Conservation (phyloP, 1,284 basidiomycete species). For the Leccinum cinnamomeum region DNA sequence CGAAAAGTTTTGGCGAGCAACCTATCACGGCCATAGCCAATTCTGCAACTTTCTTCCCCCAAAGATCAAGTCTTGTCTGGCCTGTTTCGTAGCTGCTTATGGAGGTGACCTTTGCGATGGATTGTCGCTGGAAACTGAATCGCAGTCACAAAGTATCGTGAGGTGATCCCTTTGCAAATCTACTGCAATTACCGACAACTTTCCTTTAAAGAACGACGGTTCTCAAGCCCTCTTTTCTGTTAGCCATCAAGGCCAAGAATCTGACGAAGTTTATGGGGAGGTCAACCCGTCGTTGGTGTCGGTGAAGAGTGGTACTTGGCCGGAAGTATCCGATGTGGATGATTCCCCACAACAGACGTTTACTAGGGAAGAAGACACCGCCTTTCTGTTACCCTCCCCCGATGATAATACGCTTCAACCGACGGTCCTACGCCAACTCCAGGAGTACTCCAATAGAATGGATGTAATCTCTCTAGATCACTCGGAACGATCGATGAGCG, state of each 20-base stretch:
- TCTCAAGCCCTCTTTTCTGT: constrained; percentile 4
- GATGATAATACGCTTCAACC: constrained; percentile 8
- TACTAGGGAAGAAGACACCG: constrained; percentile 10
- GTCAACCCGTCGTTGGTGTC: not conserved
- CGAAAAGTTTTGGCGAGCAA: constrained; percentile 49
- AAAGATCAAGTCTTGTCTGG: constrained; percentile 40
- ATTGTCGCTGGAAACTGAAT: constrained; percentile 37
- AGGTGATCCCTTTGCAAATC: constrained; percentile 20
- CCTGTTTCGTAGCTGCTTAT: constrained; percentile 40
- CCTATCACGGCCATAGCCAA: constrained; percentile 42
- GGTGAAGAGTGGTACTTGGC: not conserved
- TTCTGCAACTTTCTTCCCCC: constrained; percentile 38
- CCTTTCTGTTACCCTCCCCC: constrained; percentile 11
- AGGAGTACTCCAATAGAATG: constrained; percentile 18
- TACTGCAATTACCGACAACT: constrained; percentile 8
- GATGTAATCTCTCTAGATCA: not conserved
- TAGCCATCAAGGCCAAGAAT: not conserved
- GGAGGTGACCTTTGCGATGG: constrained; percentile 45
- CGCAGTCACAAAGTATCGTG: constrained; percentile 39
- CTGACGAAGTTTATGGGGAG: not conserved
- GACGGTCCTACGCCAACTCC: constrained; percentile 19
- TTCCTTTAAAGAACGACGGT: constrained; percentile 19
- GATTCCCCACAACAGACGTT: not conserved
- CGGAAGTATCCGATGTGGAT: not conserved
- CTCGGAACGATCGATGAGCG: constrained; percentile 3